Evolutionary conservation across 257 asterid species (phyloP).

Genomic region (Fraxinus americana): DNA sequence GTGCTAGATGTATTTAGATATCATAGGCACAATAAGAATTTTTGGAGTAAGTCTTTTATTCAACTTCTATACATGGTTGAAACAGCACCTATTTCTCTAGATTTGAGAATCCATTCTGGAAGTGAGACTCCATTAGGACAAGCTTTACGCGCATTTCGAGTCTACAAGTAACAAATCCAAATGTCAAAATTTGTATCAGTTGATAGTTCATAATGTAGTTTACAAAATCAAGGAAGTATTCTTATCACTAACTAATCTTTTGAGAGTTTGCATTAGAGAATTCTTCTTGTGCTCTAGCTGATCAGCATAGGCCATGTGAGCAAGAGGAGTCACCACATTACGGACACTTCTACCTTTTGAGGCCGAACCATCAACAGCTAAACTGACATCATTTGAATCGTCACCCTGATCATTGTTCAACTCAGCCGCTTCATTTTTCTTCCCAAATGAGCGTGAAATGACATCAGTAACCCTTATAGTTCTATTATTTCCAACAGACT

Average conservation of each 20-base stretch:
- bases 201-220: neutral
- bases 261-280: conserved; percentile 67
- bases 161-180: conserved; percentile 49
- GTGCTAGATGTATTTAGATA: conserved; percentile 5
- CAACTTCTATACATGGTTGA: conserved; percentile 21
- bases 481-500: conserved; percentile 68
- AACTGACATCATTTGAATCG: conserved; percentile 34
- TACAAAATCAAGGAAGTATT: conserved; percentile 3
- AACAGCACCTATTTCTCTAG: conserved; percentile 87
- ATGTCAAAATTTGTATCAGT: conserved; percentile 23
- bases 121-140: conserved; percentile 76
- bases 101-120: conserved; percentile 86
- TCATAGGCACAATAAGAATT: conserved; percentile 9
- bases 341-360: conserved; percentile 68
- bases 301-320: conserved; percentile 81
- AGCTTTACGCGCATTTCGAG: conserved; percentile 93
- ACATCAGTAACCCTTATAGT: conserved; percentile 74
- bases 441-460: conserved; percentile 73
- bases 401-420: conserved; percentile 40
- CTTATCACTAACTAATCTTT: conserved; percentile 63
- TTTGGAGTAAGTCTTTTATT: conserved; percentile 11
- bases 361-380: conserved; percentile 37
- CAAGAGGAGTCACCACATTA: conserved; percentile 93
- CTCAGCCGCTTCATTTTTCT: conserved; percentile 35
- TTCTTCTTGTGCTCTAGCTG: conserved; percentile 87